Base-by-base conservation (phyloP, 176 grass and related monocot species). In the Zizania latifolia region DNA sequence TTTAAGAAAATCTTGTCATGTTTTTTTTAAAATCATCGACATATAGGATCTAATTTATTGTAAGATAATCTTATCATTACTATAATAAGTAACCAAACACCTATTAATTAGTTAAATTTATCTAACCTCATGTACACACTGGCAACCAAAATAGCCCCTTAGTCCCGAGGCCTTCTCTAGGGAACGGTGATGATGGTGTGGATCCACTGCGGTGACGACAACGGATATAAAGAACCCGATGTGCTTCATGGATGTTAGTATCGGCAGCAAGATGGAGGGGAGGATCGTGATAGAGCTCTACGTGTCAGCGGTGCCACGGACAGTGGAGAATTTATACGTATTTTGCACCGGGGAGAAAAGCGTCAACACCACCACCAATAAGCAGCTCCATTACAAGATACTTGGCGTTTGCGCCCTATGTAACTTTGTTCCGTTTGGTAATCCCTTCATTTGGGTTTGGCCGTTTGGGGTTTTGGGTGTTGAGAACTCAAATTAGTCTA, bases 261-360 rank as follows among this genome's bases (percentile, higher is more conserved):
- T 97, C 65, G 94, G 88, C 37, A 86, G 81, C 51, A 90, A 91
- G 81, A 81, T 97, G 78, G 94, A 97, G 83, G 94, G 94, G 62
- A 78, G 94, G 82, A 83, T 97, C 88, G 85, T 97, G 57, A 65
- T 89, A 34, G 88, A 97, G 74, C 90, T 93, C 31, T 93, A 80
- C 70, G 88, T 81, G 2, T 81, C 71, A 6, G 77, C 91, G 67
- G 88, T 78, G 8, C 90, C 94, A 13, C 76, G 71, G 65, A 93
- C 90, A 26, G 90, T 86, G 16, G 94, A 97, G 81, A 93, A 97
- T 80, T 97, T 97, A 70, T 89, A 90, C 74, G 88, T 83, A 31
- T 90, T 93, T 58, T 97, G 94, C 80, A 93, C 90, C 33, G 94
- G 94, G 12, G 94, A 97, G 86, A 93, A 93, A 78, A 90, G 88